phyloP scores from a whole-genome alignment of 2,329 filamentous ascomycete species.

The Alternaria novae-zelandiae region DNA sequence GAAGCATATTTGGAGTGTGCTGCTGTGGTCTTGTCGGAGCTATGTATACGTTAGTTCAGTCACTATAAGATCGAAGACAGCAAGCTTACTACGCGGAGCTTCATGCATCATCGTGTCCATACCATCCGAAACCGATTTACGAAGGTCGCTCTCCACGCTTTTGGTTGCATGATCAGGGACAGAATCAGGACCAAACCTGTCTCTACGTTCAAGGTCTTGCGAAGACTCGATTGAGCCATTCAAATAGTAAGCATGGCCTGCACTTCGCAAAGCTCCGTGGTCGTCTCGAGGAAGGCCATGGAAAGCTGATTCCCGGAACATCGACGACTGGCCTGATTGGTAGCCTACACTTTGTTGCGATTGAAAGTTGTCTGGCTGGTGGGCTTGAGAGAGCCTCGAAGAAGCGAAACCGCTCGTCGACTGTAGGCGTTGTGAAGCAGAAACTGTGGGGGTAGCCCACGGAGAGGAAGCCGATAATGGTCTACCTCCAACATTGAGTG shows the following conservation, averaged over 20 bases:
- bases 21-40: background rate
- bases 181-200: background rate
- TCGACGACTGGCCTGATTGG: background rate
- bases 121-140: background rate
- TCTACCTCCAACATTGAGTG: background rate
- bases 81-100: background rate
- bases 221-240: background rate
- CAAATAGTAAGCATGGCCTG: background rate
- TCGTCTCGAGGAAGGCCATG: background rate
- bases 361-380: background rate
- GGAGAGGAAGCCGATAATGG: background rate
- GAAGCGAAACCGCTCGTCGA: background rate
- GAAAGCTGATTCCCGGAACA: background rate
- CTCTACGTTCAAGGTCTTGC: background rate
- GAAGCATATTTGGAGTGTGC: background rate
- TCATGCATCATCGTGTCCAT: background rate
- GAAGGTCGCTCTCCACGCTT: background rate
- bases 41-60: background rate
- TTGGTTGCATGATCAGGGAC: background rate
- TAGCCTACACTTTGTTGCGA: background rate
- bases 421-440: background rate
- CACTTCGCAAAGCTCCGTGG: background rate
- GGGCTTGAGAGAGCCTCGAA: background rate
- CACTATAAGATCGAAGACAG: background rate
- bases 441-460: background rate